Evolutionary conservation across 2,329 filamentous ascomycete genomes (phyloP), one percentile per base, ranked within the genome.

Genomic region (Fusarium multiceps): DNA sequence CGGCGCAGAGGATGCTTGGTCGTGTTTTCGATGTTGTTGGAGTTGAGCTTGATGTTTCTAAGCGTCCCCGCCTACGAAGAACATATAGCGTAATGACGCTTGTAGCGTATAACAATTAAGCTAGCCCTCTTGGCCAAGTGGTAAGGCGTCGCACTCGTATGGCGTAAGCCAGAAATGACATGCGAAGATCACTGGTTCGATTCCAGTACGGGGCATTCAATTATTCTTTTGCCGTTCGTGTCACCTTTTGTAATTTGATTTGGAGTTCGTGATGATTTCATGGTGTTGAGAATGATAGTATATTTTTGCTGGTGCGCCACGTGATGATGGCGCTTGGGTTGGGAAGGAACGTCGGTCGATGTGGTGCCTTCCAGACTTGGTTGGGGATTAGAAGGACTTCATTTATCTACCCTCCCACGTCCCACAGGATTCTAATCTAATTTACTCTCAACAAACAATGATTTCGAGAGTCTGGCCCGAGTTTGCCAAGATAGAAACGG

Each of bases 71-170:
- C 4, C 1, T 9, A 2, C 5, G 11, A 4, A n/a, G 16, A n/a
- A 37, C 34, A n/a, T n/a, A n/a, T 0, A n/a, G 10, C 18, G 9
- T n/a, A n/a, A 37, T 37, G n/a, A 6, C 3, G 18, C 10, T n/a
- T n/a, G 6, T 2, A 21, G 14, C 48, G 47, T 43, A 43, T 45
- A 56, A 69, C 37, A 55, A 53, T 53, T 7, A n/a, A 55, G 58
- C 48, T 6, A 63, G 72, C 72, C 71, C 66, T 59, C 58, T 72
- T 73, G 71, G 71, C 71, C 71, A 60, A 73, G 69, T 69, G 72
- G 72, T 73, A 73, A 73, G 72, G 72, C 72, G 72, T 73, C 59
- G 61, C 71, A 73, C 71, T 73, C 71, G 71, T 73, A 73, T 37
- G 34, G 34, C 34, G 34, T n/a, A n/a, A 37, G 34, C 34, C 34